A percentile compares a stretch with the other conserved stretches of the same genome.
phyloP scores from a whole-genome alignment of 352 stramenopile genomes.

The Pythium apleroticum region DNA sequence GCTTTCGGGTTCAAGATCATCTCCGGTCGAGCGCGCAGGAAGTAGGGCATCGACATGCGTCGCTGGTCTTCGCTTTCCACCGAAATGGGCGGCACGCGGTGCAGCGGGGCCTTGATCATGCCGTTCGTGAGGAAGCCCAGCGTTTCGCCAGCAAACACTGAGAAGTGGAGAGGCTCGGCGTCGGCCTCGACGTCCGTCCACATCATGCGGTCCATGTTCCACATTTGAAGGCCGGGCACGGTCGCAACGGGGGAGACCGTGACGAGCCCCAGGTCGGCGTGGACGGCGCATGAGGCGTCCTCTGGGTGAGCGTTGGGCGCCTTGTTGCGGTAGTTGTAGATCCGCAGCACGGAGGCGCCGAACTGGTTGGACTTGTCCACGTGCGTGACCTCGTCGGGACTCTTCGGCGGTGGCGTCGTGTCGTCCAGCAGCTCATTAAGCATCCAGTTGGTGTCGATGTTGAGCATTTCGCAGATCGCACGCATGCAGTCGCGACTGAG shows the following conservation, averaged over 20 bases:
- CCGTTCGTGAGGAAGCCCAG: slow-evolving; percentile 75
- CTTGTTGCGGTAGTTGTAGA: slow-evolving; percentile 89
- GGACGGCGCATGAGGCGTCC: slow-evolving; percentile 70
- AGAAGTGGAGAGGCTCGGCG: slow-evolving; percentile 62
- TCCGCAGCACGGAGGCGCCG: slow-evolving; percentile 73
- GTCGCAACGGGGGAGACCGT: slow-evolving; percentile 78
- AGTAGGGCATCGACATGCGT: slow-evolving; percentile 88
- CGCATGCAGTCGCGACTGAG: slow-evolving; percentile 76
- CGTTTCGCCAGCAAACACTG: slow-evolving; percentile 80
- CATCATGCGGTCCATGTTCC: slow-evolving; percentile 82
- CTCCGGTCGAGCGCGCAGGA: slow-evolving; percentile 58
- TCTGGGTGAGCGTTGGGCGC: slow-evolving; percentile 32
- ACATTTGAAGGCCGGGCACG: slow-evolving; percentile 79
- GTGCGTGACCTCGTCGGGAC: slow-evolving; percentile 25
- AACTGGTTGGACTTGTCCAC: slow-evolving; percentile 68
- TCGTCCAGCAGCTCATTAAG: slow-evolving; percentile 72
- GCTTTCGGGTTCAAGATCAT: slow-evolving; percentile 60
- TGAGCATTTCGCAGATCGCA: slow-evolving; percentile 67
- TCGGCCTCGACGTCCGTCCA: slow-evolving; percentile 78
- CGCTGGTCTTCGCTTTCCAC: slow-evolving; percentile 56
- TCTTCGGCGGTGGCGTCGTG: slow-evolving; percentile 31
- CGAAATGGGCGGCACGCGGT: slow-evolving; percentile 73
- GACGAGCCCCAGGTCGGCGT: slow-evolving; percentile 78
- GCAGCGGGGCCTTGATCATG: slow-evolving; percentile 64
- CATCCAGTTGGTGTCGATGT: slow-evolving; percentile 63